Conservation (phyloP, 2,329 filamentous ascomycete genomes). For the Didymella exigua region DNA sequence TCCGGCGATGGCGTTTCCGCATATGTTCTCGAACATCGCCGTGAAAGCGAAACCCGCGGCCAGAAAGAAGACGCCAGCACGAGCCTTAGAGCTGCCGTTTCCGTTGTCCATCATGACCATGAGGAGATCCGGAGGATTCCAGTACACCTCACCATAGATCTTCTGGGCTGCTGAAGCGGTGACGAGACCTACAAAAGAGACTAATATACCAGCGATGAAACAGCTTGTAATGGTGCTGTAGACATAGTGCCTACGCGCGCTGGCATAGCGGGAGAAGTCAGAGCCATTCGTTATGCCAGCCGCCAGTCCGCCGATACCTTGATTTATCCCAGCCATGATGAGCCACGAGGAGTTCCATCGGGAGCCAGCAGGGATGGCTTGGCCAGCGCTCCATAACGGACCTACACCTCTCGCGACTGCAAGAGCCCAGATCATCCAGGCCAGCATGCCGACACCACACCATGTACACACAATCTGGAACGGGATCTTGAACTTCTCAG, state of each 20-base stretch:
- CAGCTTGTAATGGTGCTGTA: constrained; percentile 50
- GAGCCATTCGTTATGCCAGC: constrained; percentile 52
- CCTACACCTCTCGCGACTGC: constrained; percentile 53
- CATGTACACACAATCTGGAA: constrained; percentile 54
- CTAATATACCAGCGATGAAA: constrained; percentile 50
- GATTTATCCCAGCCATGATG: constrained; percentile 55
- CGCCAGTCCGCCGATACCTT: constrained; percentile 50
- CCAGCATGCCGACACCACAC: constrained; percentile 55
- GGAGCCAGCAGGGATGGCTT: constrained; percentile 45
- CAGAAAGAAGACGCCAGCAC: constrained; percentile 47
- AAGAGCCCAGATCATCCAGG: constrained; percentile 57
- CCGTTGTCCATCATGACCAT: constrained; percentile 55
- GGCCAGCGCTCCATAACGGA: constrained; percentile 49
- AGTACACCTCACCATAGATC: constrained; percentile 46
- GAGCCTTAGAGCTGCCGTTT: constrained; percentile 47
- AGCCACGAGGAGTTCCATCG: constrained; percentile 52
- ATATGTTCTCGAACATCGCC: constrained; percentile 51
- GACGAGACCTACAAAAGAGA: constrained; percentile 51
- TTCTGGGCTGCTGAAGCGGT: constrained; percentile 50
- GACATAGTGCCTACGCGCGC: constrained; percentile 44
- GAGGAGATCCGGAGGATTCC: constrained; percentile 53
- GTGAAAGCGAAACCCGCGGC: constrained; percentile 45
- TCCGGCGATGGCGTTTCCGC: constrained; percentile 43
- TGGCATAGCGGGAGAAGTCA: constrained; percentile 54
- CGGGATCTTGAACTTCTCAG: constrained; percentile 57